Base-by-base conservation (phyloP, 2,329 filamentous ascomycete species). In the Sporothrix phasma region DNA sequence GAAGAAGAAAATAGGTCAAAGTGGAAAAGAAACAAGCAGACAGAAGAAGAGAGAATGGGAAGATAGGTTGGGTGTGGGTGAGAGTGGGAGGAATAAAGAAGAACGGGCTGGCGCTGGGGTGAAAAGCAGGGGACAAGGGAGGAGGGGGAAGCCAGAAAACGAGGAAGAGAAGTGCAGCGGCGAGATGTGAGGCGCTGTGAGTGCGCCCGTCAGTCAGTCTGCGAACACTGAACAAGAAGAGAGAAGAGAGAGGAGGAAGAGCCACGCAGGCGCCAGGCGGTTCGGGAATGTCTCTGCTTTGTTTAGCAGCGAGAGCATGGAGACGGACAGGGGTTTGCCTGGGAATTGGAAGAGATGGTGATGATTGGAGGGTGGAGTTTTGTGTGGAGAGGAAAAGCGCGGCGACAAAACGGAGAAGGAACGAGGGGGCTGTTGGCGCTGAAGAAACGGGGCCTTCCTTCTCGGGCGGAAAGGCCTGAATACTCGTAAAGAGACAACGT, bases 61-160 rank as follows among this genome's bases (percentile, higher is more conserved):
- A 22, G 46, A 67, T 39, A 59, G 39, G 70, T 70, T 68, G 67
- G 53, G 54, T 29, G 54, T 29, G 64, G 66, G 68, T 59, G 65
- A 62, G 66, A 63, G 59, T 37, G 29, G 24, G n/a, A 53, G 8
- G 26, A 61, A 37, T 11, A 24, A 43, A 54, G 53, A 22, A 34
- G 46, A 45, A 31, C 45, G 29, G 60, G 47, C 37, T 41, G 46
- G 43, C 22, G 46, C 60, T 43, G 46, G 24, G 22, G 60, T 8
- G n/a, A 56, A 29, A 19, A 19, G 45, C 56, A 43, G 43, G 54
- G 56, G 56, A 59, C 39, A 45, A 45, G 24, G 54, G 56, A 59
- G 39, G 56, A 43, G 56, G 51, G 51, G 51, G 31, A 22, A 37
- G 15, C 47, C 24, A 58, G 41, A 43, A 51, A 65, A 46, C 49